phyloP scores from a whole-genome alignment of 441 rosid genomes.

The Metrosideros polymorpha region DNA sequence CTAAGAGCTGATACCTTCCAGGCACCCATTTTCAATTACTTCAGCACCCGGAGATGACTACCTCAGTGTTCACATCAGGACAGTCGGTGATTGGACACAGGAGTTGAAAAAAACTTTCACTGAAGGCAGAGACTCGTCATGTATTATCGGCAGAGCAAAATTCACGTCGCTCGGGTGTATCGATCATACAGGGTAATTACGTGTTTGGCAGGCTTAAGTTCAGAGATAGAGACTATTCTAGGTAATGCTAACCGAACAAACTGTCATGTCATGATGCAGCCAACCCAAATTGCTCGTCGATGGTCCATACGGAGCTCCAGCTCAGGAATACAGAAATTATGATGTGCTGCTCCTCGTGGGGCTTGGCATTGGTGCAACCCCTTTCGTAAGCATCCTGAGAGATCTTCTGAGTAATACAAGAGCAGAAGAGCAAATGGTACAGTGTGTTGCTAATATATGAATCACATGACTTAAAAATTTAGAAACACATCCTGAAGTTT shows the following conservation, averaged over 20 bases:
- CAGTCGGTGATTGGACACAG: slow-evolving; percentile 92
- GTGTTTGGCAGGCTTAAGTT: not conserved
- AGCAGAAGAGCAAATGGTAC: slow-evolving; percentile 62
- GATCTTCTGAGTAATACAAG: slow-evolving; percentile 73
- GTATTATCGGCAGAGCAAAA: slow-evolving; percentile 48
- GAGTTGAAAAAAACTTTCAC: slow-evolving; percentile 68
- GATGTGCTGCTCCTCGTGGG: slow-evolving; percentile 95
- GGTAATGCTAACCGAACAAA: not conserved
- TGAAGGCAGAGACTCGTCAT: slow-evolving; percentile 37
- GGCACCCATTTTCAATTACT: slow-evolving; percentile 99
- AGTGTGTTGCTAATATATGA: not conserved
- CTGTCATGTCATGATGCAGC: slow-evolving; percentile 29
- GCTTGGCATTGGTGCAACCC: slow-evolving; percentile 95
- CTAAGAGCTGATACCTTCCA: slow-evolving; percentile 13
- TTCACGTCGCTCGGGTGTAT: slow-evolving; percentile 31
- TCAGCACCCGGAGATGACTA: slow-evolving; percentile 89
- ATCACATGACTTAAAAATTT: not conserved
- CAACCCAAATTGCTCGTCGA: slow-evolving; percentile 71
- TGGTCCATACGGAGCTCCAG: slow-evolving; percentile 98
- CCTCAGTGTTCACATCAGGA: slow-evolving; percentile 87
- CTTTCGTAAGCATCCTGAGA: slow-evolving; percentile 85
- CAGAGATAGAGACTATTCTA: not conserved
- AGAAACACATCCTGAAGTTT: not conserved
- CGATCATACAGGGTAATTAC: slow-evolving; percentile 38
- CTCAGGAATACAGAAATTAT: slow-evolving; percentile 85